phyloP scores from a whole-genome alignment of 257 asterid genomes.

The Nicotiana tomentosiformis region DNA sequence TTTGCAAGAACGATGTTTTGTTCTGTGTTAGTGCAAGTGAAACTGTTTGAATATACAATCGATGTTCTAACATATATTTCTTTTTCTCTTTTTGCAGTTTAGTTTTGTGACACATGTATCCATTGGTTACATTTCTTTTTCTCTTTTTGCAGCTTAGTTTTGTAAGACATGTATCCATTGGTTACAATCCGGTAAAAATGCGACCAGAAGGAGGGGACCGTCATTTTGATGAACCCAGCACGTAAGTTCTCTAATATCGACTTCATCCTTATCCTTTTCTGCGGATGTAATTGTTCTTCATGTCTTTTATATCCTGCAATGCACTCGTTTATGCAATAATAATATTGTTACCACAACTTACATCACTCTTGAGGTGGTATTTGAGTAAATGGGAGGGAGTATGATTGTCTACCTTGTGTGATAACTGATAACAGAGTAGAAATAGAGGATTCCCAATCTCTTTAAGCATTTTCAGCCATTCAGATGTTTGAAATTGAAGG shows the following conservation, averaged over 20 bases:
- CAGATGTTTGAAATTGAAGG: neutral
- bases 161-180: constrained; percentile 40
- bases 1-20: neutral
- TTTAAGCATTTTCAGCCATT: neutral
- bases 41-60: neutral
- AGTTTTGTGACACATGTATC: constrained; percentile 54
- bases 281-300: constrained; percentile 1
- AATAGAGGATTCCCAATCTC: neutral
- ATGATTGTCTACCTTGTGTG: neutral
- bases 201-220: constrained; percentile 23
- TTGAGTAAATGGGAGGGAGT: neutral
- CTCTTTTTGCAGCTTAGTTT: constrained; percentile 61
- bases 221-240: constrained; percentile 19
- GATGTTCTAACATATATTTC: neutral
- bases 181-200: constrained; percentile 36
- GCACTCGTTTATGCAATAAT: neutral
- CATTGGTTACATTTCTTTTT: constrained; percentile 16
- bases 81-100: constrained; percentile 45
- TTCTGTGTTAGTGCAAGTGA: neutral
- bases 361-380: neutral
- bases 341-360: neutral
- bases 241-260: constrained; percentile 32
- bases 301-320: neutral
- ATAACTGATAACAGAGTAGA: neutral
- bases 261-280: neutral